Conservation (phyloP, 2,329 filamentous ascomycete genomes). For the Ophiostoma himal-ulmi region DNA sequence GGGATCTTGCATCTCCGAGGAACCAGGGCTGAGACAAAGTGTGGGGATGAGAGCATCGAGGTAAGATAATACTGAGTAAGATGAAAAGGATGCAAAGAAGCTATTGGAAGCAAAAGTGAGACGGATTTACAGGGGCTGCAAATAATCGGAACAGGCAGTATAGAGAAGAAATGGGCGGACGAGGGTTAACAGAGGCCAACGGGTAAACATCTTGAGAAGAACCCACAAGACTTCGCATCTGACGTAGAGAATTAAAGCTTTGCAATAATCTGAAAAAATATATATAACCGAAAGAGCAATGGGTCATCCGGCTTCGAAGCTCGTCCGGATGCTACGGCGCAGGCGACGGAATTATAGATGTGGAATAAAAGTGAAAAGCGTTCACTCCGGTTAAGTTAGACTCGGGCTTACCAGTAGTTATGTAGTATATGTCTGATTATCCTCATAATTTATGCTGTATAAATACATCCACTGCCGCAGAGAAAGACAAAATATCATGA, state of each 20-base stretch:
- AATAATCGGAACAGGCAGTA: not conserved
- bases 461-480: not conserved
- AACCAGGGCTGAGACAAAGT: constrained; percentile 8
- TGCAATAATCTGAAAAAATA: not conserved
- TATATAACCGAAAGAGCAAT: not conserved
- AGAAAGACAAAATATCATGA: not conserved
- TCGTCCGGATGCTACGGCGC: not conserved
- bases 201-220: not conserved
- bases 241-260: not conserved
- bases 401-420: not conserved
- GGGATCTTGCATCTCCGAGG: constrained; percentile 18
- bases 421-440: not conserved
- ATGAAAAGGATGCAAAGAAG: not conserved
- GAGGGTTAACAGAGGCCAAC: too few relatives aligned
- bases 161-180: not conserved
- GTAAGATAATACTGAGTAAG: not conserved
- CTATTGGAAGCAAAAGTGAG: not conserved
- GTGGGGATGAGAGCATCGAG: not conserved
- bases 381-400: not conserved
- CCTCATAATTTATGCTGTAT: too few relatives aligned
- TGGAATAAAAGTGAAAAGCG: not conserved
- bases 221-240: too few relatives aligned
- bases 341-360: not conserved
- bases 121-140: not conserved
- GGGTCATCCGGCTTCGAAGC: not conserved